These are phyloP conservation scores for Durio zibethinus DNA, from an alignment of 345 rosid species.

Conservation along the genomic window DNA sequence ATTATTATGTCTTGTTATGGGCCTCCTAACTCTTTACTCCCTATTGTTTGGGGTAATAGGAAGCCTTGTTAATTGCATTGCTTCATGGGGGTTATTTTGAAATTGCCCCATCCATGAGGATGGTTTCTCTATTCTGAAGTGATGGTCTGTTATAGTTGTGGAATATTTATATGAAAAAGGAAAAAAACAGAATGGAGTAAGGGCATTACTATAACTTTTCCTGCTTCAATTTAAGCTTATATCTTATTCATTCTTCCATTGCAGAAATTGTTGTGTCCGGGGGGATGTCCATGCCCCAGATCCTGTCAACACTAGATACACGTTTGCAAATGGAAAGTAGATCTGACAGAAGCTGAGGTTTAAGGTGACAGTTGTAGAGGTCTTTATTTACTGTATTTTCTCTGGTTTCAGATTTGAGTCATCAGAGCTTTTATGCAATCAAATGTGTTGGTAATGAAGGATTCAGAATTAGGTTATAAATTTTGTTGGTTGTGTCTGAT, in stretches of 20 bases:
- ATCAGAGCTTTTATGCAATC: slow-evolving; percentile 7
- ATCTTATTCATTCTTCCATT: slow-evolving; percentile 19
- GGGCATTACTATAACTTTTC: neutral
- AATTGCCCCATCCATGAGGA: neutral
- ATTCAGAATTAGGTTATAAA: slow-evolving; percentile 8
- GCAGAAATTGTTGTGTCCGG: slow-evolving; percentile 97
- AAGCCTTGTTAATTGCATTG: neutral
- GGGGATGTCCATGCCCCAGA: slow-evolving; percentile 98
- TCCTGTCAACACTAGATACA: slow-evolving; percentile 62
- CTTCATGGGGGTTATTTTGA: neutral
- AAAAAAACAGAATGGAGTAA: neutral
- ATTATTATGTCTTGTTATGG: neutral
- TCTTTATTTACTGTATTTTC: slow-evolving; percentile 1
- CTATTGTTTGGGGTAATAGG: neutral
- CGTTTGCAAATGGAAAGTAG: slow-evolving; percentile 53
- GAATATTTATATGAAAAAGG: neutral
- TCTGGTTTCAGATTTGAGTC: slow-evolving; percentile 10
- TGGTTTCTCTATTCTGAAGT: neutral
- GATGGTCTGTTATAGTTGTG: neutral
- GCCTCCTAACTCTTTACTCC: neutral
- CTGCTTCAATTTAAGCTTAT: neutral
- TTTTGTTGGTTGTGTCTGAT: slow-evolving; percentile 14
- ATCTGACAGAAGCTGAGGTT: slow-evolving; percentile 47
- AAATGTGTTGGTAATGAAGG: slow-evolving; percentile 6
- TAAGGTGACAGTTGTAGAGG: slow-evolving; percentile 35